Base-by-base conservation (phyloP, 495 filamentous ascomycete genomes). In the Penicillium ochrochloron region DNA sequence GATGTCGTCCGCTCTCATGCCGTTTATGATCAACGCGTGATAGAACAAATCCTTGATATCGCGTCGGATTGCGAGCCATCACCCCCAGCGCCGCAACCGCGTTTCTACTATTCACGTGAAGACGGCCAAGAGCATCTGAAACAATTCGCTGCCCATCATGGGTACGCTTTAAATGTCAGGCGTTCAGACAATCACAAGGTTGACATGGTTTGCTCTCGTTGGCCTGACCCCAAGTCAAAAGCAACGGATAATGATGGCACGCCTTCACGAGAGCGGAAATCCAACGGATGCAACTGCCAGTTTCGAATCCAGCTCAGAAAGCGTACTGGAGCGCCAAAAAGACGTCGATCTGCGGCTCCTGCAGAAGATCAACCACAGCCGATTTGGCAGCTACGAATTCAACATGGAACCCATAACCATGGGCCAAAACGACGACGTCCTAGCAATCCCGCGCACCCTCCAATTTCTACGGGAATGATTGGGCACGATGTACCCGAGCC, bases 1-100 rank as follows among this genome's bases (percentile, higher is more conserved):
- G 25, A 54, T 31, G 51, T 54, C 27, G n/a, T 54, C 31, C 51
- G 51, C n/a, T 33, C 51, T 31, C 17, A 31, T 33, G 27, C 51
- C n/a, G 7, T n/a, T 31, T 54, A 34, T 27, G 27, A 34, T 54
- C 51, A 29, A 5, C 15, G 15, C 0, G 29, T 54, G 5, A 23
- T 31, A 33, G 51, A 54, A 8, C 27, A 54, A 54, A 54, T 54
- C n/a, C 51, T 54, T 27, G 51, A 54, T 23, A 54, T 54, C 51
- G 51, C 51, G 33, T 12, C 27, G 9, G 51, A 54, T 33, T 54
- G 51, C 51, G 51, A 54, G 19, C 51, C 51, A 8, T 54, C 51
- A 34, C 51, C 51, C 27, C 27, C 51, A n/a, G 51, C 51, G 15
- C 51, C 51, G 14, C 14, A 29, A 29, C 17, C 17, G 8, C 51